These are phyloP conservation scores for Pisolithus orientalis DNA, from an alignment of 768 basidiomycete genomes.

Conservation along the genomic window DNA sequence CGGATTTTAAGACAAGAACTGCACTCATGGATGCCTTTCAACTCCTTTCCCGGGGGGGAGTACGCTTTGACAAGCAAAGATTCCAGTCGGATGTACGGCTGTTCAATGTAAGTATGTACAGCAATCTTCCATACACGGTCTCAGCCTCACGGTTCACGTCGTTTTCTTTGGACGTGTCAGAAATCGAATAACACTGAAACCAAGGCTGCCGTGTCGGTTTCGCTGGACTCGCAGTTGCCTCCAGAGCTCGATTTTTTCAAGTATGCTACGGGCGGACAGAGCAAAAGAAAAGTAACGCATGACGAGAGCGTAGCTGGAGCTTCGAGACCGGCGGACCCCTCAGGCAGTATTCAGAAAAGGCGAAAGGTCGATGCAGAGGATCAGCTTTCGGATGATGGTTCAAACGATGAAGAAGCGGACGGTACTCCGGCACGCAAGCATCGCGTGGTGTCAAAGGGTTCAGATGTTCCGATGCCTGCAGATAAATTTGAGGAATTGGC, in stretches of 20 bases:
- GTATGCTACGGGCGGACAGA: conserved; percentile 54
- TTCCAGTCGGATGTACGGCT: conserved; percentile 66
- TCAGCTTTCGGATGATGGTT: conserved; percentile 15
- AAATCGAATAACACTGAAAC: conserved; percentile 20
- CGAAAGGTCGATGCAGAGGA: conserved; percentile 22
- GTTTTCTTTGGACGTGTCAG: conserved; percentile 12
- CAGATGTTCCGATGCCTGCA: conserved; percentile 54
- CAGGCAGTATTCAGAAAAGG: conserved; percentile 20
- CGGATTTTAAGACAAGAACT: background rate
- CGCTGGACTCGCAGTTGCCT: conserved; percentile 52
- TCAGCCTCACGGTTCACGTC: conserved; percentile 1
- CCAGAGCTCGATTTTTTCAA: conserved; percentile 89
- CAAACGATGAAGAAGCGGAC: conserved; percentile 16
- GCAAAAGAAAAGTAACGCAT: conserved; percentile 44
- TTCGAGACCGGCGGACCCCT: conserved; percentile 4
- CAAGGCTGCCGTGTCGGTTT: conserved; percentile 15
- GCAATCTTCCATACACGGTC: background rate
- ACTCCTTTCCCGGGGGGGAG: conserved; percentile 81
- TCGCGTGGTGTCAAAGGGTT: conserved; percentile 71
- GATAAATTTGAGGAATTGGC: conserved; percentile 54
- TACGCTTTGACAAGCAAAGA: conserved; percentile 69
- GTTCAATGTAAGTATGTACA: conserved; percentile 49
- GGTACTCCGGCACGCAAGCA: conserved; percentile 37
- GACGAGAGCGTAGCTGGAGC: conserved; percentile 8
- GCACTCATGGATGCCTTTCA: conserved; percentile 78